Base-by-base conservation (phyloP, 345 rosid genomes). In the Combretum micranthum region DNA sequence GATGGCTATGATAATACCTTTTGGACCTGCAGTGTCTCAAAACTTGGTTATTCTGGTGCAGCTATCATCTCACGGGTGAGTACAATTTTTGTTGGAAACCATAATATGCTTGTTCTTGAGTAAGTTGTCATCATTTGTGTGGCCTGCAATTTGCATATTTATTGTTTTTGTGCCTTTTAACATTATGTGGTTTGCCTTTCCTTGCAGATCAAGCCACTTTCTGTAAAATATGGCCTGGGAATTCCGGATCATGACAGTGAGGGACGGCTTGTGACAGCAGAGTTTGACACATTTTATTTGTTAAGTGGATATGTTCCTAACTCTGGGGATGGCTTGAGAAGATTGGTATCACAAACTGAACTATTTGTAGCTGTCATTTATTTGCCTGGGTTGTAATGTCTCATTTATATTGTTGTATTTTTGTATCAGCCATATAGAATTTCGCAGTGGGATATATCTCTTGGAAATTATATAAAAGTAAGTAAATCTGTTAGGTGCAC, bases 31-130 rank as follows among this genome's bases (percentile, higher is more conserved):
- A 89, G 99, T 63, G 76, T 67, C 61, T 64, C 94, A 43, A 89
- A 82, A 76, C 97, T 93, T 65, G 99, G 97, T 68, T 93, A 89
- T 79, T 85, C 99, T 56, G 99, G 99, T 57, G 80, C 97, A 23
- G 96, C 99, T 16, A 80, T 93, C 52, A 69, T 93, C 73, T 93
- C 99, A 63, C 78, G 96, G 85, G 99, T 93, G 84, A 56, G 69
- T 61, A 39, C 51, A 50, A 45, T 15, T 52, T 61, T 61, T 4
- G 8, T 42, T 32, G 39, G 13, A 12, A 23, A 13, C 15, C 25
- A 47, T 13, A 17, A 15, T 17, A 20, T 47, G 32, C n/a, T 20
- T 20, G 15, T 19, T 20, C 23, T 11, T 51, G 43, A 15, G 20
- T 13, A 23, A 52, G 2, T 55, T 12, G 44, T 53, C 19, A 53